Percentiles rank a stretch among this genome's conserved stretches.
Conservation (phyloP, 2,329 filamentous ascomycete genomes). For the Botrytis byssoidea region DNA sequence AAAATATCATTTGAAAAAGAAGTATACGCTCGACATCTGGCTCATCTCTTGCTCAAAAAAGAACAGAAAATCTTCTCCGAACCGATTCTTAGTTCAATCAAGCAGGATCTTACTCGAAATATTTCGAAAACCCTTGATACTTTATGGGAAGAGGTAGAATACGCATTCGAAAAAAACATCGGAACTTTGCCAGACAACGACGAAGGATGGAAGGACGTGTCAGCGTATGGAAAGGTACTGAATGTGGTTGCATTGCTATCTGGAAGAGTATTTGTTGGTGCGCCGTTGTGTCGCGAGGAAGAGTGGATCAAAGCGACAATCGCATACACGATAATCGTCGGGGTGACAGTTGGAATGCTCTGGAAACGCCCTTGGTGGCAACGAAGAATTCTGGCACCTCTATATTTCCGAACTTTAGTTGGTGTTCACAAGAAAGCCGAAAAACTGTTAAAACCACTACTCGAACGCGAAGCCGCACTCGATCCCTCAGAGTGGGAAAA, state of each 20-base stretch:
- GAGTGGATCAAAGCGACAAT: slow-evolving; percentile 32
- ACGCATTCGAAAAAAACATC: slow-evolving; percentile 28
- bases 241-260: slow-evolving; percentile 43
- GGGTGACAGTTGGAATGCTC: neutral
- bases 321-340: slow-evolving; percentile 24
- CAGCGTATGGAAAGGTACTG: slow-evolving; percentile 39
- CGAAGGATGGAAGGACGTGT: slow-evolving; percentile 36
- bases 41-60: neutral
- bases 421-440: neutral
- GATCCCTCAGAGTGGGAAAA: neutral
- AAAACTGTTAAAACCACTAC: neutral
- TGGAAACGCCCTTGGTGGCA: slow-evolving; percentile 16
- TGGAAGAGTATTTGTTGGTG: slow-evolving; percentile 37
- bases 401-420: slow-evolving; percentile 6
- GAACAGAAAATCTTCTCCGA: slow-evolving; percentile 8
- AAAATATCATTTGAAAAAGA: slow-evolving; percentile 16
- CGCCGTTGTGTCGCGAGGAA: slow-evolving; percentile 31
- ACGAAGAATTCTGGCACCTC: neutral
- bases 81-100: slow-evolving; percentile 25
- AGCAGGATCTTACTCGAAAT: slow-evolving; percentile 32
- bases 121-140: slow-evolving; percentile 28
- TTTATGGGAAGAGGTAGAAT: slow-evolving; percentile 32
- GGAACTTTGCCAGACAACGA: slow-evolving; percentile 29
- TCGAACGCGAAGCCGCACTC: neutral
- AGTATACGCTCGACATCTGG: slow-evolving; percentile 12